Base-by-base conservation (phyloP, 2,329 filamentous ascomycete genomes). In the Paracamarosporium sp. region DNA sequence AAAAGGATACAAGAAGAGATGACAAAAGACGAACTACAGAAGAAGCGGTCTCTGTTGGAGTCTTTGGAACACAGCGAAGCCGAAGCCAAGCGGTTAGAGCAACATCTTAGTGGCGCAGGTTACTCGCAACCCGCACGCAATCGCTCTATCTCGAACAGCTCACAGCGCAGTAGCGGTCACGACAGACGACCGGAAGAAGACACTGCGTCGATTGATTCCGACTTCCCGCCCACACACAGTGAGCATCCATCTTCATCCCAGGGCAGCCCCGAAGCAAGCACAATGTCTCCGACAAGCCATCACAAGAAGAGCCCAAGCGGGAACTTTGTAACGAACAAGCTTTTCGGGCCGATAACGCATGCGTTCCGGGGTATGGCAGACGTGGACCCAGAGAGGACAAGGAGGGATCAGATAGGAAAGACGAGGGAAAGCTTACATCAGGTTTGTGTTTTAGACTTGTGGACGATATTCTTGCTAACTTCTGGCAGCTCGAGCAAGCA, bases 1-100 rank as follows among this genome's bases (percentile, higher is more conserved):
- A 99, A 99, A 81, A 86, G 95, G 45, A 92, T 99, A 52, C 95
- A 99, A 73, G 93, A 98, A 76, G 95, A 99, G 73, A 94, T 98
- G 88, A 98, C 95, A 1, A 89, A 90, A 43, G 95, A 99, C 57
- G 93, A 99, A 69, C 82, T 99, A 11, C 86, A 89, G 54, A 97
- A 94, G 82, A 98, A 98, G 81, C 88, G 86, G 68, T 81, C 85
- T 2, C 83, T 95, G 12, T 83, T 99, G 13, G 92, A 96, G 43
- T 90, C 93, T 46, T 81, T 99, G n/a, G 95, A 99, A 79, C 87
- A 88, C 57, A 98, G 94, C 71, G 95, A 99, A 77, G 85, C 90
- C 5, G 95, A 99, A 79, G 93, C 95, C 0, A 91, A 91, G 71
- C 88, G 96, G 45, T 95, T 99, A 59, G 94, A 98, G 70, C 91